phyloP scores from a whole-genome alignment of 345 rosid species.

The Abelmoschus esculentus region DNA sequence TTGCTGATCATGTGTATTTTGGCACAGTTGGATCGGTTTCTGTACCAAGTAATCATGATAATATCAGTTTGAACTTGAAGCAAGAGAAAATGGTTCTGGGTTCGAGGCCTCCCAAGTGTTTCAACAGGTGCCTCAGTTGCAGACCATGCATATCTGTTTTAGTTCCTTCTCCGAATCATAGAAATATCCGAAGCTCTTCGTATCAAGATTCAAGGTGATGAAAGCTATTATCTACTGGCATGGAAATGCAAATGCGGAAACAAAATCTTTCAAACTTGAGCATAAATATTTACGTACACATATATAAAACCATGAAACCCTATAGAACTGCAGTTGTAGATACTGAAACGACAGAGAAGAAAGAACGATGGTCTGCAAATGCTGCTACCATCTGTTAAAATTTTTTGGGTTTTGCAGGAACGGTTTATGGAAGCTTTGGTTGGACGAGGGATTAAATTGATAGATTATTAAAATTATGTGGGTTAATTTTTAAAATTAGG shows the following conservation, averaged over 20 bases:
- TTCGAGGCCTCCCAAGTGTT: constrained; percentile 35
- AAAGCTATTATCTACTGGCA: constrained; percentile 27
- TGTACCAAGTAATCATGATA: background rate
- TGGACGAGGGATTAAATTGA: no score
- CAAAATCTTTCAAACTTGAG: constrained; percentile 26
- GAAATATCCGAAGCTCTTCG: background rate
- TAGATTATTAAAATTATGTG: no score
- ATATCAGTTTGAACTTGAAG: constrained; percentile 4
- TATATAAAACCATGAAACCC: background rate
- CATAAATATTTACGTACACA: background rate
- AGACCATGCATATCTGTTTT: constrained; percentile 34
- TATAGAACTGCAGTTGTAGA: background rate
- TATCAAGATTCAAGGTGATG: constrained; percentile 20
- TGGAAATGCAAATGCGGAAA: constrained; percentile 41
- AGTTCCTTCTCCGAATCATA: constrained; percentile 26
- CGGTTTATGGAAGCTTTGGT: no score
- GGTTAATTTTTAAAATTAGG: no score
- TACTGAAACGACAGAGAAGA: no score
- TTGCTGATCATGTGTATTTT: background rate
- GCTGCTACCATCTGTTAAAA: no score
- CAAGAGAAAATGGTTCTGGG: constrained; percentile 26
- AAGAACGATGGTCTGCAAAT: no score
- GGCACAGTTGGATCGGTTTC: constrained; percentile 9
- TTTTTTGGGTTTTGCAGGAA: no score
- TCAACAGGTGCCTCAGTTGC: constrained; percentile 31